Evolutionary conservation across 352 stramenopile species (phyloP).

Genomic region (Phytophthora brassicae): DNA sequence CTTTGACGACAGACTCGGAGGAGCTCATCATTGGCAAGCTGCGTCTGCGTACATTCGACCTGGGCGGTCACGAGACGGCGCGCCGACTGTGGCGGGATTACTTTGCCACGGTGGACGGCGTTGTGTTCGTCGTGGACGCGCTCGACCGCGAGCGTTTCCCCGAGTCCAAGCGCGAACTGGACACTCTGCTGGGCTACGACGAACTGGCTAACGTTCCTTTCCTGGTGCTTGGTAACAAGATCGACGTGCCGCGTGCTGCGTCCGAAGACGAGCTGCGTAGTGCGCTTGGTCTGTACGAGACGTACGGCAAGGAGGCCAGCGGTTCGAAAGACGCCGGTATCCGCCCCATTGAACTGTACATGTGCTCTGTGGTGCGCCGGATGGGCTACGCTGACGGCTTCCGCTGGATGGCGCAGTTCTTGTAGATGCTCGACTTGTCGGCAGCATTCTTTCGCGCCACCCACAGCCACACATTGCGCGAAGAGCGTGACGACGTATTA

Average conservation of each 20-base stretch:
- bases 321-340: constrained; percentile 90
- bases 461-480: neutral
- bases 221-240: constrained; percentile 99
- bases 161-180: constrained; percentile 98
- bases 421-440: constrained; percentile 49
- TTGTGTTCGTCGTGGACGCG: constrained; percentile 99
- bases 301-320: constrained; percentile 97
- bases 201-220: constrained; percentile 98
- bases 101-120: constrained; percentile 98
- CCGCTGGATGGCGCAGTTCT: constrained; percentile 90
- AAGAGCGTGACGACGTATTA: constrained; percentile 25
- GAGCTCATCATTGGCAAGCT: constrained; percentile 96
- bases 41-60: constrained; percentile 99
- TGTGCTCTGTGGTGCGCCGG: constrained; percentile 99
- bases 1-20: constrained; percentile 73
- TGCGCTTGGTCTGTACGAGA: constrained; percentile 97
- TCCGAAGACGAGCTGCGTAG: constrained; percentile 98
- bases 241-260: constrained; percentile 96
- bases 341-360: constrained; percentile 99
- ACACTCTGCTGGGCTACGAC: constrained; percentile 96
- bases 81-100: constrained; percentile 99
- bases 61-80: constrained; percentile 98
- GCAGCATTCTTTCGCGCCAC: neutral
- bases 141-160: constrained; percentile 98
- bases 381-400: constrained; percentile 98